Evolutionary conservation across 495 filamentous ascomycete species (phyloP).

Genomic region (Podospora conica): DNA sequence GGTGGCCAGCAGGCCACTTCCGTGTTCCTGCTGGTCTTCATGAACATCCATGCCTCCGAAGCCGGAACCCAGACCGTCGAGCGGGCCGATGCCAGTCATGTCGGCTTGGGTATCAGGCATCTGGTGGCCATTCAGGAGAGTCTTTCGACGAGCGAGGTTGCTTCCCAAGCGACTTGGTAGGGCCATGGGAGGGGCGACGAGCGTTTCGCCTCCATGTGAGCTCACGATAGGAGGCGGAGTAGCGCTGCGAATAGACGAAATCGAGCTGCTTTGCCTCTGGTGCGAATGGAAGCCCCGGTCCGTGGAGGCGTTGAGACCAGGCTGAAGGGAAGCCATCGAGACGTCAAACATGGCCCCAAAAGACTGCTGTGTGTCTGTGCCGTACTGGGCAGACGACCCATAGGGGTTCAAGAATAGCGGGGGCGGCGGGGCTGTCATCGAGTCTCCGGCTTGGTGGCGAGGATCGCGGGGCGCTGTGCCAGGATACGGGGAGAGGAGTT

Average conservation of each 20-base stretch:
- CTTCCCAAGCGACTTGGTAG: slow-evolving; percentile 15
- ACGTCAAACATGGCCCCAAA: slow-evolving; percentile 22
- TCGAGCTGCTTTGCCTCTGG: slow-evolving; percentile 19
- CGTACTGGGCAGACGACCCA: slow-evolving; percentile 13
- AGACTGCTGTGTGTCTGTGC: not conserved
- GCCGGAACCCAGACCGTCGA: slow-evolving; percentile 11
- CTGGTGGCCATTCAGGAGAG: slow-evolving; percentile 10
- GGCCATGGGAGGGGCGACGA: slow-evolving; percentile 30
- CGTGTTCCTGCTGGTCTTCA: slow-evolving; percentile 9
- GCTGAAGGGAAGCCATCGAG: slow-evolving; percentile 14
- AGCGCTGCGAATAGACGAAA: slow-evolving; percentile 38
- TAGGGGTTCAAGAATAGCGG: slow-evolving; percentile 18
- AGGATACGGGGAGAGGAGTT: slow-evolving; percentile 23
- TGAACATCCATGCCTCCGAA: slow-evolving; percentile 8
- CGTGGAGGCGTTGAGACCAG: slow-evolving; percentile 5
- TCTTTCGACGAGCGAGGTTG: not conserved
- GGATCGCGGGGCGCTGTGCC: slow-evolving; percentile 17
- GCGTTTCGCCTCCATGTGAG: slow-evolving; percentile 34
- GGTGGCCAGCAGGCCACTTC: slow-evolving; percentile 23
- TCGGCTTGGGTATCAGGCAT: slow-evolving; percentile 11
- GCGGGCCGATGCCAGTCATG: slow-evolving; percentile 15
- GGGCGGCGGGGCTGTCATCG: slow-evolving; percentile 19
- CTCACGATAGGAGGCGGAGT: slow-evolving; percentile 37
- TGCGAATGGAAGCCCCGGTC: slow-evolving; percentile 13
- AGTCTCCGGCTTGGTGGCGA: slow-evolving; percentile 20